Base-by-base conservation (phyloP, 2,329 filamentous ascomycete species). In the Claviceps arundinis region DNA sequence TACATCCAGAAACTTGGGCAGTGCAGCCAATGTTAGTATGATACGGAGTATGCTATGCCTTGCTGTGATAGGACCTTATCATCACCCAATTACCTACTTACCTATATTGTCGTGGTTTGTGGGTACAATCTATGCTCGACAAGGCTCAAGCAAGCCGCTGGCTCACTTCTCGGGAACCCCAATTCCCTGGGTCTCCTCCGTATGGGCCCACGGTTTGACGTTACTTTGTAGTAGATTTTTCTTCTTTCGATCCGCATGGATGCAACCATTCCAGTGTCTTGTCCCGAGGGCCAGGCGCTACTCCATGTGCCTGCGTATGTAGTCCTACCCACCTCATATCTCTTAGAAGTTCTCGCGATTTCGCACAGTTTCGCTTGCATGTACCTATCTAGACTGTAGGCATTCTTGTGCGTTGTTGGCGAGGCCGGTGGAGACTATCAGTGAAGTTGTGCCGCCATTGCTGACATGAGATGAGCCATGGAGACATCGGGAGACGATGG, bases 381-480 rank as follows among this genome's bases (percentile, higher is more conserved):
- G 22, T 30, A 30, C 26, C 26, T 11, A 30, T 30, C 26, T 30
- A 30, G 26, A 30, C 26, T 30, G 26, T 30, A 30, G 8, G 8
- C 1, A 30, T 8, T 30, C 8, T 30, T 30, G 26, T 30, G 26
- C 26, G 26, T 30, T 45, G 43, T 30, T 24, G 26, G 42, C 38
- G 43, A 42, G 37, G 40, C 37, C 47, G 11, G 30, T 46, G 42
- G 50, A 51, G 50, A 40, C 19, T n/a, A 38, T 17, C 9, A 50
- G 49, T 45, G 34, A 42, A 50, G 50, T 47, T 40, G 22, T 26
- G 40, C 34, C 41, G 40, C 34, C 41, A 49, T 30, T 51, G 53
- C 53, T 56, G 55, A 56, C 51, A 56, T 55, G 54, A 56, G 48
- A 54, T 42, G 51, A 24, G 45, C n/a, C 42, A 26, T n/a, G 42